These are phyloP conservation scores for Colletotrichum phormii DNA, from an alignment of 2,329 filamentous ascomycete genomes.

Conservation along the genomic window DNA sequence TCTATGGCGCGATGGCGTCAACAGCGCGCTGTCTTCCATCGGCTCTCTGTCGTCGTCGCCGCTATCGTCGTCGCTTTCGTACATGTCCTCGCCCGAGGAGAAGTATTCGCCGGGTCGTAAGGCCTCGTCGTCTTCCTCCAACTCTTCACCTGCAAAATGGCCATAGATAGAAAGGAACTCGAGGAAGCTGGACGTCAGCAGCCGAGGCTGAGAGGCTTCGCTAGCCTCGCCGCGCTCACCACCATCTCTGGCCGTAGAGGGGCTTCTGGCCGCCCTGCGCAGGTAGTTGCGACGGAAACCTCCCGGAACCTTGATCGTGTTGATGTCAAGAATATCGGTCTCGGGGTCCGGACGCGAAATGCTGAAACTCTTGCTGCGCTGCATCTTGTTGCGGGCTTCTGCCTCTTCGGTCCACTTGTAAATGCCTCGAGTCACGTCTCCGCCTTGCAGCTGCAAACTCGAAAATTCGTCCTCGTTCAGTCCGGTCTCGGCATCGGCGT, in stretches of 20 bases:
- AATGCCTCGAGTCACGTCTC: conserved; percentile 93
- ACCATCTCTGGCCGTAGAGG: conserved; percentile 56
- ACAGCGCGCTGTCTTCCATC: conserved; percentile 88
- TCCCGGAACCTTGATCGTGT: conserved; percentile 90
- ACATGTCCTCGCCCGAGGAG: conserved; percentile 73
- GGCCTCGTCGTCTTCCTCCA: conserved; percentile 96
- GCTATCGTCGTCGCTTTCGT: conserved; percentile 55
- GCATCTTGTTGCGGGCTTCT: conserved; percentile 74
- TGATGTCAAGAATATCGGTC: conserved; percentile 84
- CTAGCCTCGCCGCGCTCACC: conserved; percentile 50
- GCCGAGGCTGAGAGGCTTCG: conserved; percentile 62
- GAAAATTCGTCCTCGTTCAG: conserved; percentile 86
- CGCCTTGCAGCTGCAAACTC: conserved; percentile 90
- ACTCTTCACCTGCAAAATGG: conserved; percentile 95
- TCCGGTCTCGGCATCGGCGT: conserved; percentile 48
- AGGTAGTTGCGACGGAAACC: conserved; percentile 94
- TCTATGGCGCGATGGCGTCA: conserved; percentile 80
- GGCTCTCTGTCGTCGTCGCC: conserved; percentile 79
- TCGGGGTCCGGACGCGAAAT: conserved; percentile 82
- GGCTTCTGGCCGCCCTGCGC: conserved; percentile 77
- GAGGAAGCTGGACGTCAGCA: conserved; percentile 92
- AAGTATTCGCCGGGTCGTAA: conserved; percentile 92
- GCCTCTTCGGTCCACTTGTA: conserved; percentile 97
- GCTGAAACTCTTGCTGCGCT: conserved; percentile 90
- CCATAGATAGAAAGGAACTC: conserved; percentile 96